These are phyloP conservation scores for Rubus parviflorus DNA, from an alignment of 306 rosid genomes.

Conservation along the genomic window DNA sequence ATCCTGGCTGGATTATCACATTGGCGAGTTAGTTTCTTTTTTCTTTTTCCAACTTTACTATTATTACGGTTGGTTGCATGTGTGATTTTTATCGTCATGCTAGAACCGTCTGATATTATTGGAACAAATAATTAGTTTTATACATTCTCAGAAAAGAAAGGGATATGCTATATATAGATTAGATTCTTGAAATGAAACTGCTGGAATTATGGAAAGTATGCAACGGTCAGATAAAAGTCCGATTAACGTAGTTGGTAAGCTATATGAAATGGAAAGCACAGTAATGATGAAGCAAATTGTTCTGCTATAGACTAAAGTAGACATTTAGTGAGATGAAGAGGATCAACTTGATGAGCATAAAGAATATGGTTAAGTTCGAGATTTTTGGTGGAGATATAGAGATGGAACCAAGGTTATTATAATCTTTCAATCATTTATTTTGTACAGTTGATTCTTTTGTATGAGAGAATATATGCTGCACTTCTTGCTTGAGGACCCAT, in stretches of 20 bases:
- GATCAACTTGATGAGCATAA: background rate
- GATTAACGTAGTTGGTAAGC: background rate
- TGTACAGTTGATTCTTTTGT: background rate
- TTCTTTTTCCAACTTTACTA: background rate
- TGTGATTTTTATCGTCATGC: slow-evolving; percentile 10
- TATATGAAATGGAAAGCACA: background rate
- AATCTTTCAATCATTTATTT: background rate
- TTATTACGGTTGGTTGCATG: background rate
- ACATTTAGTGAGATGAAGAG: slow-evolving; percentile 3
- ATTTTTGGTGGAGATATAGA: background rate
- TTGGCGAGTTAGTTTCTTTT: background rate
- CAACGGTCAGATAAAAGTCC: background rate
- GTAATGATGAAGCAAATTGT: background rate
- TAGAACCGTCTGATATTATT: background rate
- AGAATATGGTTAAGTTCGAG: slow-evolving; percentile 3
- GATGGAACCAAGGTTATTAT: slow-evolving; percentile 1
- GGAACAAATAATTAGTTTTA: background rate
- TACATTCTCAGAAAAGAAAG: slow-evolving; percentile 2
- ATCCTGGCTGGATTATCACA: background rate
- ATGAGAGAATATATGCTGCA: background rate
- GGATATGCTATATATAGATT: background rate
- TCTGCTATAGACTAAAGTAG: background rate
- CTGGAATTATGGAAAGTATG: background rate
- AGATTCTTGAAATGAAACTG: background rate
- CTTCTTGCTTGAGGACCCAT: background rate